Base-by-base conservation (phyloP, 2,329 filamentous ascomycete species). In the Cladophialophora immunda region DNA sequence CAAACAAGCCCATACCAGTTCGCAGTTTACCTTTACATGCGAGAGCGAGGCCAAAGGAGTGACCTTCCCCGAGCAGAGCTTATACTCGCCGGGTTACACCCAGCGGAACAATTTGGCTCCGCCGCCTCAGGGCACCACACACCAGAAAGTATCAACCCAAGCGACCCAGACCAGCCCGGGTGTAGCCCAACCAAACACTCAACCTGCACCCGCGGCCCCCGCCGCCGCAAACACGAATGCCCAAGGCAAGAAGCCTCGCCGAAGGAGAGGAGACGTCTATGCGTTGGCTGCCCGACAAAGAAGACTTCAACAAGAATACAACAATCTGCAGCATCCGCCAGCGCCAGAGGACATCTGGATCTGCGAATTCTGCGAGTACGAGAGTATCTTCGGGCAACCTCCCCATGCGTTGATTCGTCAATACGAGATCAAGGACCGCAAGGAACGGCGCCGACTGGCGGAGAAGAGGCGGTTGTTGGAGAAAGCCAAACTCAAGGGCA, bases 331-430 rank as follows among this genome's bases (percentile, higher is more conserved):
- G 73, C 89, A 92, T 74, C 90, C 92, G 1, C 91, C 91, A 0
- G 82, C 80, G 19, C 77, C 82, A 1, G 90, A 92, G 71, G 92
- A 97, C 68, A 86, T 93, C 58, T 98, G 94, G 92, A 93, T 98
- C 55, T 99, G 95, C 80, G 92, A 97, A 75, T 98, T 98, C 77
- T 99, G 95, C 82, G 95, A 99, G 78, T 99, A 97, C 76, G 94
- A 98, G 79, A 88, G 89, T 60, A 97, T 99, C 58, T 98, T 97
- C 77, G 94, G 94, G n/a, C 86, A 86, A 60, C 92, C 92, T 2
- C 95, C 95, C 0, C 86, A 88, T 73, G 93, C 93, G 58, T 81
- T 99, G 62, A 96, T 98, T 70, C 88, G 92, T 47, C 89, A 93
- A 69, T 99, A 98, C 76, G 95, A 99, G 80, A 92, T 94, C 76